phyloP scores from a whole-genome alignment of 345 rosid genomes.

The Sapria himalayana region DNA sequence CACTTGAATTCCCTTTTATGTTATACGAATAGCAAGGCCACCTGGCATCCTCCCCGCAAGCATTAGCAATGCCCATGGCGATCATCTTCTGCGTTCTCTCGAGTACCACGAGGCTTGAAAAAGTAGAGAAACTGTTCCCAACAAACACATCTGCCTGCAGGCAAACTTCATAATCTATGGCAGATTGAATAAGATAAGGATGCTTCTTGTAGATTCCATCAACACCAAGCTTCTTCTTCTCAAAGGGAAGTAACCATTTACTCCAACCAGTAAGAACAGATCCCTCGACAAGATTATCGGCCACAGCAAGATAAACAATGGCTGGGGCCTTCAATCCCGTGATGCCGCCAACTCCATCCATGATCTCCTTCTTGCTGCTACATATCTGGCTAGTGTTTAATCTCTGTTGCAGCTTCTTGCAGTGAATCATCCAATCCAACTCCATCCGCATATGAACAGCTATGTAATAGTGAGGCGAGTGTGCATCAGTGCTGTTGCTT shows the following conservation, averaged over 20 bases:
- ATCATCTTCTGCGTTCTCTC: slow-evolving; percentile 70
- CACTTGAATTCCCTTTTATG: slow-evolving; percentile 32
- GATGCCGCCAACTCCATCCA: slow-evolving; percentile 57
- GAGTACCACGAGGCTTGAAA: slow-evolving; percentile 76
- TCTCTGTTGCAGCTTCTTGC: slow-evolving; percentile 70
- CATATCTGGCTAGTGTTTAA: slow-evolving; percentile 45
- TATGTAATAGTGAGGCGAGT: slow-evolving; percentile 19
- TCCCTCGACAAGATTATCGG: slow-evolving; percentile 60
- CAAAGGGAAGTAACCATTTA: slow-evolving; percentile 46
- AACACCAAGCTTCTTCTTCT: slow-evolving; percentile 74
- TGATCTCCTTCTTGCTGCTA: slow-evolving; percentile 71
- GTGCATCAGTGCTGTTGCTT: slow-evolving; percentile 6
- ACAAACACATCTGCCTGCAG: slow-evolving; percentile 63
- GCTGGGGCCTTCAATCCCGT: slow-evolving; percentile 21
- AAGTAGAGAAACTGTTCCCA: slow-evolving; percentile 90
- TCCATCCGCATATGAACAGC: slow-evolving; percentile 97
- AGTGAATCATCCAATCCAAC: slow-evolving; percentile 97
- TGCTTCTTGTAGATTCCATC: slow-evolving; percentile 45
- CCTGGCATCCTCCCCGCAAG: slow-evolving; percentile 23
- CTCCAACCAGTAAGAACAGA: slow-evolving; percentile 61
- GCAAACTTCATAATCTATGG: slow-evolving; percentile 96
- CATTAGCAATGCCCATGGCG: slow-evolving; percentile 34
- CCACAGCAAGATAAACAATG: slow-evolving; percentile 71
- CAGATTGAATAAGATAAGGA: slow-evolving; percentile 78
- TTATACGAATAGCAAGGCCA: slow-evolving; percentile 94